Evolutionary conservation across 148 eudicot species (phyloP).

Genomic region (Pharnaceum exiguum): DNA sequence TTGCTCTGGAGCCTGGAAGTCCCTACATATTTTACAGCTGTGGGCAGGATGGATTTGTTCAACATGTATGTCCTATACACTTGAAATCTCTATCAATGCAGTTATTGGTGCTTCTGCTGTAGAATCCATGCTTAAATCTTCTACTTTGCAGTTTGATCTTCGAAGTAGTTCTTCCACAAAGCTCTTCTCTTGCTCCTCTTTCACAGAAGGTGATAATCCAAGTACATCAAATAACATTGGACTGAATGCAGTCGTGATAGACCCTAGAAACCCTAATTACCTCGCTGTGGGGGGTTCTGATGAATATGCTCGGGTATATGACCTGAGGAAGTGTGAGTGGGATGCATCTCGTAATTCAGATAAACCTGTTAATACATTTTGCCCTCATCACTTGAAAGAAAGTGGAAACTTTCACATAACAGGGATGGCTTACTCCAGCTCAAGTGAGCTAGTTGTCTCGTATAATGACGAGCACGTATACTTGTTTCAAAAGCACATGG

Average conservation of each 20-base stretch:
- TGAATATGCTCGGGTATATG: constrained; percentile 73
- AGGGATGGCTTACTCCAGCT: constrained; percentile 58
- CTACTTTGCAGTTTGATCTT: constrained; percentile 64
- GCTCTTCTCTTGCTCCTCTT: constrained; percentile 66
- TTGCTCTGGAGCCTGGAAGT: constrained; percentile 83
- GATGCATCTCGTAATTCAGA: constrained; percentile 44
- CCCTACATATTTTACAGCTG: constrained; percentile 69
- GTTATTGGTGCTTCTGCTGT: neutral
- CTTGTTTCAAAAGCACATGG: constrained; percentile 66
- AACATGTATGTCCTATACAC: constrained; percentile 49
- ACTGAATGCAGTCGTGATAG: constrained; percentile 58
- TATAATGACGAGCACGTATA: constrained; percentile 77
- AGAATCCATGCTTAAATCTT: constrained; percentile 4
- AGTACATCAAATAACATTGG: constrained; percentile 31
- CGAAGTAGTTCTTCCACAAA: constrained; percentile 55
- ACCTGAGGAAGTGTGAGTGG: constrained; percentile 49
- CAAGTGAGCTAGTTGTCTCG: constrained; percentile 69
- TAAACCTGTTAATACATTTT: constrained; percentile 55
- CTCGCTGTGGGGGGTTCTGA: constrained; percentile 73
- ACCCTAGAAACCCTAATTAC: constrained; percentile 69
- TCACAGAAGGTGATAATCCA: constrained; percentile 29
- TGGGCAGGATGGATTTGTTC: constrained; percentile 78
- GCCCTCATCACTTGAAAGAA: constrained; percentile 50
- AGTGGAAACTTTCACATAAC: constrained; percentile 52
- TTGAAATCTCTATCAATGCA: neutral